Conservation (phyloP, 228 moss, liverwort and hornwort genomes). For the Sphagnum magellanicum region DNA sequence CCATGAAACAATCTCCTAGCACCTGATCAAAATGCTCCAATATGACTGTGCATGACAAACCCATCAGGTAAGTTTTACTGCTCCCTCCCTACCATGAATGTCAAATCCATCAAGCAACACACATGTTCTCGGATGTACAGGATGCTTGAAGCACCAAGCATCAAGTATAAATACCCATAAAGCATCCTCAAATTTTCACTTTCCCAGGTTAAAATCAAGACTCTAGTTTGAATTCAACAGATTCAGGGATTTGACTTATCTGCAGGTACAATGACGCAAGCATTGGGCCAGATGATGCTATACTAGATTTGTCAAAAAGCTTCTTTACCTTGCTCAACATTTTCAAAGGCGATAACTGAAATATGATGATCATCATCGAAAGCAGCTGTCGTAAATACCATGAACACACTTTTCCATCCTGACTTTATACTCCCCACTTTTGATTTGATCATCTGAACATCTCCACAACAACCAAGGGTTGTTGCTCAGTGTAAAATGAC, state of each 20-base stretch:
- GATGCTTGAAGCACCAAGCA: too few species aligned
- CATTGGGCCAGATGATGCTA: too few species aligned
- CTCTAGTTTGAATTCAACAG: too few species aligned
- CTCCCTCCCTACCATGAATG: background rate
- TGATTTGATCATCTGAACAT: slow-evolving; percentile 90
- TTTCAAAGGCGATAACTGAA: slow-evolving; percentile 96
- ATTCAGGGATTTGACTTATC: too few species aligned
- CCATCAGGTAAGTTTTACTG: slow-evolving; percentile 6
- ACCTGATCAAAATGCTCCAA: slow-evolving; percentile 99
- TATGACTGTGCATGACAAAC: slow-evolving; percentile 57
- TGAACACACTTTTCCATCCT: slow-evolving; percentile 98
- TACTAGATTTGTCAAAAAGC: too few species aligned
- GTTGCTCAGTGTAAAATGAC: too few species aligned
- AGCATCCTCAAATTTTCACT: too few species aligned
- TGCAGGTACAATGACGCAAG: too few species aligned
- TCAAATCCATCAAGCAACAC: background rate
- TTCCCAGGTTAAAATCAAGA: too few species aligned
- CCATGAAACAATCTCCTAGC: slow-evolving; percentile 99
- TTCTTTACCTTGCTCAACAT: slow-evolving; percentile 87
- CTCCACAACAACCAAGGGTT: background rate
- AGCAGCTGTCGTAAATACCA: slow-evolving; percentile 98
- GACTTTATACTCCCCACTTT: slow-evolving; percentile 98
- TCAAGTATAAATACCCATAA: too few species aligned
- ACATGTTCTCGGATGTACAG: background rate
- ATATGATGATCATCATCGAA: slow-evolving; percentile 76